A percentile compares a stretch with the other conserved stretches of the same genome.
phyloP scores from a whole-genome alignment of 345 rosid genomes.

The Passiflora organensis region DNA sequence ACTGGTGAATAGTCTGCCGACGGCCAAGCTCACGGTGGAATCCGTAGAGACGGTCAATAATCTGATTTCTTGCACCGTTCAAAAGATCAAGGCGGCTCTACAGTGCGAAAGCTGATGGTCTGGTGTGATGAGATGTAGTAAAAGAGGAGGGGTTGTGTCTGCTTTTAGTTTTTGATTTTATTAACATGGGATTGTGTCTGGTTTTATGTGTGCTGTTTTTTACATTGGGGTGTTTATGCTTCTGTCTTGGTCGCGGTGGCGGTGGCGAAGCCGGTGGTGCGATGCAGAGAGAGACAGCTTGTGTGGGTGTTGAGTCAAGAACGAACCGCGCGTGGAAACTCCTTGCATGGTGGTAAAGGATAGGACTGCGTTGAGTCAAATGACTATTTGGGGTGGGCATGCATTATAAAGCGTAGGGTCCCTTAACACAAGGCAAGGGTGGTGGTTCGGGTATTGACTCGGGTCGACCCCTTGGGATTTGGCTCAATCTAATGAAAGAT shows the following conservation, averaged over 20 bases:
- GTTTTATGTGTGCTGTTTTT: neutral
- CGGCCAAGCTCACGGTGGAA: slow-evolving; percentile 91
- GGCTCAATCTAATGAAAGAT: slow-evolving; percentile 7
- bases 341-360: slow-evolving; percentile 49
- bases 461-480: slow-evolving; percentile 43
- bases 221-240: neutral
- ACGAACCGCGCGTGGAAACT: slow-evolving; percentile 89
- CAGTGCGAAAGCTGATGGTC: slow-evolving; percentile 60
- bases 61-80: slow-evolving; percentile 84
- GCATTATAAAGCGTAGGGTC: slow-evolving; percentile 5
- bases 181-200: slow-evolving; percentile 1
- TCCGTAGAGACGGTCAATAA: slow-evolving; percentile 96
- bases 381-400: slow-evolving; percentile 6
- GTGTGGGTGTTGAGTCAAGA: slow-evolving; percentile 97
- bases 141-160: too few species aligned
- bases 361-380: too few species aligned
- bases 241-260: neutral
- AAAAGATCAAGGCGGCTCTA: slow-evolving; percentile 83
- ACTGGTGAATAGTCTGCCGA: slow-evolving; percentile 85
- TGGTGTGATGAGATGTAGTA: neutral
- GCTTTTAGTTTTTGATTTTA: neutral
- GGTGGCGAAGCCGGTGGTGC: too few species aligned
- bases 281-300: too few species aligned
- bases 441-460: slow-evolving; percentile 99
- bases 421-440: slow-evolving; percentile 54